phyloP scores from a whole-genome alignment of 2,329 filamentous ascomycete genomes.

The Chrysosporium keratinophilum region DNA sequence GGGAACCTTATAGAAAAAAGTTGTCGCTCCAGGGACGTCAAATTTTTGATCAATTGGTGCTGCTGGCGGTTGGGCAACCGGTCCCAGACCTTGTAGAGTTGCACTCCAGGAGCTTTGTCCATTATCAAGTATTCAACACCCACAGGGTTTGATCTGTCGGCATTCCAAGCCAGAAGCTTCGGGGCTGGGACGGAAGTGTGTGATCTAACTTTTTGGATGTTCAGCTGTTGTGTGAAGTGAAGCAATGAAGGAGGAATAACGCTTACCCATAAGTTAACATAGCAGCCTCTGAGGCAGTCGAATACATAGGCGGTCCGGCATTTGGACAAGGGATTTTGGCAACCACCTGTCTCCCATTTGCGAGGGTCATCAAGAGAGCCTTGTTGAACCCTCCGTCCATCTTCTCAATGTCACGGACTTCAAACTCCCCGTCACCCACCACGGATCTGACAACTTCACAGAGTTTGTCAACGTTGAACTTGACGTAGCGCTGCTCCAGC shows the following conservation, averaged over 20 bases:
- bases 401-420: neutral
- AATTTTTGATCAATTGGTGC: slow-evolving; percentile 5
- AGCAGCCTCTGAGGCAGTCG: slow-evolving; percentile 13
- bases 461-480: slow-evolving; percentile 18
- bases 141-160: slow-evolving; percentile 13
- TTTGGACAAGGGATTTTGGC: slow-evolving; percentile 19
- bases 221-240: no score
- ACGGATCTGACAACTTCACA: neutral
- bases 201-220: no score
- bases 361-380: slow-evolving; percentile 16
- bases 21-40: slow-evolving; percentile 2
- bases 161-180: slow-evolving; percentile 10
- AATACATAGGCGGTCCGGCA: slow-evolving; percentile 17
- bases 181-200: slow-evolving; percentile 14
- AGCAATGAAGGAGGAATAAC: no score
- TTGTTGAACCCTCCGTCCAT: slow-evolving; percentile 20
- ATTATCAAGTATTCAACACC: slow-evolving; percentile 19
- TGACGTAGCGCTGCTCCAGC: slow-evolving; percentile 18
- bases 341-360: slow-evolving; percentile 17
- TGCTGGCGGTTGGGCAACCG: slow-evolving; percentile 15
- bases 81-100: slow-evolving; percentile 1
- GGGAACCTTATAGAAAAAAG: slow-evolving; percentile 2
- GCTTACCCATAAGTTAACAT: no score
- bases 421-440: neutral
- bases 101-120: slow-evolving; percentile 20